These are phyloP conservation scores for Parastagonospora avenae DNA, from an alignment of 2,329 filamentous ascomycete genomes.

Conservation along the genomic window DNA sequence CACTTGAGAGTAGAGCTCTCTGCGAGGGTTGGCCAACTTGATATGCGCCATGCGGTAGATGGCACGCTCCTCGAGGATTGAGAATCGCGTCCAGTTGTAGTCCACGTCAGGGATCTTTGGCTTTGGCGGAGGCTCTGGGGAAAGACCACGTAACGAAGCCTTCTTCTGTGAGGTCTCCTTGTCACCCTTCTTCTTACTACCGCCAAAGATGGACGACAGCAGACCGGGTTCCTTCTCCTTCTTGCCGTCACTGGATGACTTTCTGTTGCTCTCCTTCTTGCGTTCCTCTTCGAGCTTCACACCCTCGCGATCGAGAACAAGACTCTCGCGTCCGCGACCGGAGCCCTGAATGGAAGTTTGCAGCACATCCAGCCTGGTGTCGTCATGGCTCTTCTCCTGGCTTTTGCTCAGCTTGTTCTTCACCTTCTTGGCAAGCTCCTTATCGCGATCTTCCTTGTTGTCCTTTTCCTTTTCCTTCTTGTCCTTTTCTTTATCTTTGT, in stretches of 20 bases:
- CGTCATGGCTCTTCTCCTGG: constrained; percentile 65
- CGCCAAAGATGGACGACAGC: constrained; percentile 93
- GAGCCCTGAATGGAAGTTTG: constrained; percentile 80
- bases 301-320: constrained; percentile 79
- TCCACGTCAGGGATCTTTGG: constrained; percentile 84
- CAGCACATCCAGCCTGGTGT: constrained; percentile 80
- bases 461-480: constrained; percentile 55
- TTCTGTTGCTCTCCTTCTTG: constrained; percentile 78
- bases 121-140: constrained; percentile 74
- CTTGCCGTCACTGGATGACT: constrained; percentile 70
- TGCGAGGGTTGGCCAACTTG: constrained; percentile 95
- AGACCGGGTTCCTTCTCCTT: constrained; percentile 87
- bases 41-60: constrained; percentile 99
- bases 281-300: constrained; percentile 79
- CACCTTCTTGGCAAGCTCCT: constrained; percentile 51
- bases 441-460: constrained; percentile 47
- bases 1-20: constrained; percentile 91
- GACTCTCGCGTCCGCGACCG: constrained; percentile 73
- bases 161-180: constrained; percentile 77
- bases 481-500: constrained; percentile 71
- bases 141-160: constrained; percentile 71
- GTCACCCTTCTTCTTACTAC: constrained; percentile 84
- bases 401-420: constrained; percentile 71
- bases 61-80: constrained; percentile 91
- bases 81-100: constrained; percentile 95